These are phyloP conservation scores for Closterium sp. DNA, from an alignment of 139 green algal species.

Conservation along the genomic window DNA sequence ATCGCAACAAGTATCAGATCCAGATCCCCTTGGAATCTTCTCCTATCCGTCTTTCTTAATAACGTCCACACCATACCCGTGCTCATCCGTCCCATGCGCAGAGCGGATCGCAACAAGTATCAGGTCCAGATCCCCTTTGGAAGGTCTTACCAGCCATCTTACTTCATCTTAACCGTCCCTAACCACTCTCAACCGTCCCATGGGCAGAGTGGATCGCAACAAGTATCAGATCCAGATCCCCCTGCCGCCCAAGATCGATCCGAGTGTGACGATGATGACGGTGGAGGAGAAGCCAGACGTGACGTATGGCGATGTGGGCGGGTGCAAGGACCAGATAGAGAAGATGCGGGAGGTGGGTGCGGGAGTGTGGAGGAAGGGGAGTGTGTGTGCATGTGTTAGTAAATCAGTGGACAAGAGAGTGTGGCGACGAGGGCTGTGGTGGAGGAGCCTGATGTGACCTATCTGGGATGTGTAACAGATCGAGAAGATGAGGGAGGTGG, in stretches of 20 bases:
- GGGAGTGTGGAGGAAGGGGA: too few species aligned
- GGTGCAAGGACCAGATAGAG: constrained; percentile 97
- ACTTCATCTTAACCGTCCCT: too few species aligned
- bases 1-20: constrained; percentile 96
- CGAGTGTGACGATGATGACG: constrained; percentile 99
- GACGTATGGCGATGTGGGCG: constrained; percentile 94
- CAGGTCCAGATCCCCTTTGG: constrained; percentile 97
- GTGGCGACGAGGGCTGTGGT: too few species aligned
- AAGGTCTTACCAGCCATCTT: too few species aligned
- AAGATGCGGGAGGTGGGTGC: constrained; percentile 73
- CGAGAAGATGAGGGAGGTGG: too few species aligned
- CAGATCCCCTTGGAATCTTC: constrained; percentile 86
- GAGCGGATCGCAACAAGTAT: constrained; percentile 96
- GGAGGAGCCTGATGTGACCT: too few species aligned
- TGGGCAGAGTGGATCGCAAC: constrained; percentile 84
- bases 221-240: constrained; percentile 99
- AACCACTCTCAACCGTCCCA: too few species aligned
- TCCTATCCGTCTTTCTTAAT: too few species aligned
- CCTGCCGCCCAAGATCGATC: constrained; percentile 97
- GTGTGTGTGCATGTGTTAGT: too few species aligned
- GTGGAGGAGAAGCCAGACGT: constrained; percentile 99
- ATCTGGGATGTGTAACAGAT: too few species aligned
- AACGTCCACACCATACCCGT: too few species aligned
- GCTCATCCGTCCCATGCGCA: constrained; percentile 15
- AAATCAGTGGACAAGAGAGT: too few species aligned